Percentiles rank a stretch among this genome's conserved stretches.
These are phyloP conservation scores for Bonia amplexicaulis DNA, from an alignment of 176 grass and related monocot genomes.

Conservation along the genomic window DNA sequence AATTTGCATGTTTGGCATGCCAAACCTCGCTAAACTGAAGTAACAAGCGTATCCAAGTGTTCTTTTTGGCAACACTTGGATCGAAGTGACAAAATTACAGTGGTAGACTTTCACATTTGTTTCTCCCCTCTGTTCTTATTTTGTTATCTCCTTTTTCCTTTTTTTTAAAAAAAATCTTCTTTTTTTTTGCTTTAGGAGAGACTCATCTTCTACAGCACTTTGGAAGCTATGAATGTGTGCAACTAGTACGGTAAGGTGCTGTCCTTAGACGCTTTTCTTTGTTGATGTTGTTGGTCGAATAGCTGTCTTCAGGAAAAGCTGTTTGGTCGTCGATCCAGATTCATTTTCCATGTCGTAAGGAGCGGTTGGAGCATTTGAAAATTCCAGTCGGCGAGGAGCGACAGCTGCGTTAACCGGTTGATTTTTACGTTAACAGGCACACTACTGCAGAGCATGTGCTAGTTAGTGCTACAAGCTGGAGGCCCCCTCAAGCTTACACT, in stretches of 20 bases:
- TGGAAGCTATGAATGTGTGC: constrained; percentile 4
- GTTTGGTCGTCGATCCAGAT: constrained; percentile 8
- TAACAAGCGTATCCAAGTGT: background rate
- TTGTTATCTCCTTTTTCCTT: background rate
- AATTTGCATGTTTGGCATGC: background rate
- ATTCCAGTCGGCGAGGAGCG: background rate
- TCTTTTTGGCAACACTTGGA: background rate
- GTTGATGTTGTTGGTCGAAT: constrained; percentile 14
- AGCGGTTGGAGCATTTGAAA: background rate
- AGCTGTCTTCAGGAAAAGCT: constrained; percentile 8
- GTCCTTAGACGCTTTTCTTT: constrained; percentile 13
- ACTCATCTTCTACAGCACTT: background rate
- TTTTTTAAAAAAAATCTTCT: background rate
- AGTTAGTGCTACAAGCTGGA: constrained; percentile 13
- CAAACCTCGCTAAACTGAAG: background rate
- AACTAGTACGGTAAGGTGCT: background rate
- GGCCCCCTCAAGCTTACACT: background rate
- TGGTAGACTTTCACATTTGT: background rate
- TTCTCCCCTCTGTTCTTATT: background rate
- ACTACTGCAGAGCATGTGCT: constrained; percentile 13
- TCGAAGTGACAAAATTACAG: background rate
- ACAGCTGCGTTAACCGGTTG: background rate
- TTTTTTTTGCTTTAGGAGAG: background rate
- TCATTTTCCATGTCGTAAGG: background rate
- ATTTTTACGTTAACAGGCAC: background rate